Evolutionary conservation across 2,329 filamentous ascomycete species (phyloP).

Genomic region (Cyphellophora attinorum): DNA sequence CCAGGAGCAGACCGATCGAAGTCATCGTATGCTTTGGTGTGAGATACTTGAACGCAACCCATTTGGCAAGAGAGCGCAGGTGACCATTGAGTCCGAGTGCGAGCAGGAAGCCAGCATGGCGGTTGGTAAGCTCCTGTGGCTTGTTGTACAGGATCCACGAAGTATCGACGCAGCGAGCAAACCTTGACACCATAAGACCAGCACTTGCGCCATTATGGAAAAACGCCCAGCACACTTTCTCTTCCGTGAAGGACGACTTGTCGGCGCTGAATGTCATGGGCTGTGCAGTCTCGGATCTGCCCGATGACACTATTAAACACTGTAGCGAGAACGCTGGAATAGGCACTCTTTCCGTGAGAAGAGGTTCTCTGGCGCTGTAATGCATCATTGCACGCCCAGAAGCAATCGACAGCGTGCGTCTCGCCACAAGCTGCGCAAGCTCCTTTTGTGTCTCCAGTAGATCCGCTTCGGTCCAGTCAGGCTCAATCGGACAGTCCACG

Average conservation of each 20-base stretch:
- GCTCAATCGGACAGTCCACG: constrained; percentile 65
- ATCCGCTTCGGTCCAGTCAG: constrained; percentile 74
- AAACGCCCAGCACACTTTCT: constrained; percentile 97
- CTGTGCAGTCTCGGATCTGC: constrained; percentile 50
- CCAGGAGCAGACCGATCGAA: constrained; percentile 86
- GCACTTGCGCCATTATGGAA: constrained; percentile 95
- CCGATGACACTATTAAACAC: constrained; percentile 83
- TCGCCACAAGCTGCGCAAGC: constrained; percentile 74
- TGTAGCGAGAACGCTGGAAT: constrained; percentile 86
- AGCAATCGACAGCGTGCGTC: constrained; percentile 79
- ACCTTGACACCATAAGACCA: constrained; percentile 78
- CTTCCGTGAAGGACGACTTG: constrained; percentile 76
- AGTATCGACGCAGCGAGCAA: constrained; percentile 89
- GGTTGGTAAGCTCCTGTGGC: constrained; percentile 80
- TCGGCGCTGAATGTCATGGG: constrained; percentile 65
- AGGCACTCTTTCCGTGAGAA: constrained; percentile 85
- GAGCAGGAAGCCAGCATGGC: constrained; percentile 89
- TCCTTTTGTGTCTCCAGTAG: constrained; percentile 88
- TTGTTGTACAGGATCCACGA: constrained; percentile 99
- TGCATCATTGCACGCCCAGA: constrained; percentile 79
- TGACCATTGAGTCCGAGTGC: constrained; percentile 91
- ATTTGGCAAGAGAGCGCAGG: constrained; percentile 87
- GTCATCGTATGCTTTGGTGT: constrained; percentile 99
- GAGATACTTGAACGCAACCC: constrained; percentile 98
- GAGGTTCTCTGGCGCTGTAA: constrained; percentile 75